A percentile compares a stretch with the other conserved stretches of the same genome.
Evolutionary conservation across 352 stramenopile species (phyloP).

Genomic region (Phytophthora parvispora): DNA sequence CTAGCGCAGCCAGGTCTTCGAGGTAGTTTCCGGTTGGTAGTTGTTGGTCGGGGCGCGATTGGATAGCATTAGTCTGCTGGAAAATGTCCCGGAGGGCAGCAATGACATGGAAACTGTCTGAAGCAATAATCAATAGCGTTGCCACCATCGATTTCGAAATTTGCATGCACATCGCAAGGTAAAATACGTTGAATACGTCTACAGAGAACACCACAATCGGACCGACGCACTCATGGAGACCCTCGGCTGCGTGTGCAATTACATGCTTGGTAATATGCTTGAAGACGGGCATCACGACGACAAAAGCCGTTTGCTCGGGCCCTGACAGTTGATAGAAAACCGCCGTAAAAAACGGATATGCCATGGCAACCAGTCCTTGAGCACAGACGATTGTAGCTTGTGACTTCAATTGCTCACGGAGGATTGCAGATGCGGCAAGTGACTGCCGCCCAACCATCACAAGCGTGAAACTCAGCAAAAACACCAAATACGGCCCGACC

Average conservation of each 20-base stretch:
- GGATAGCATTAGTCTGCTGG: background rate
- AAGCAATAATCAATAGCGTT: constrained; percentile 6
- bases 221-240: constrained; percentile 24
- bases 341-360: constrained; percentile 19
- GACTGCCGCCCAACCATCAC: background rate
- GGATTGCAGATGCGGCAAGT: background rate
- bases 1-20: background rate
- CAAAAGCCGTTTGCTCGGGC: constrained; percentile 4
- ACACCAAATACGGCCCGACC: background rate
- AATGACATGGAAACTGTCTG: constrained; percentile 5
- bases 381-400: constrained; percentile 9
- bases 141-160: constrained; percentile 3
- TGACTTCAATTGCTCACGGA: constrained; percentile 10
- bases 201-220: constrained; percentile 32
- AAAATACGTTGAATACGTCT: constrained; percentile 36
- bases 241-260: background rate
- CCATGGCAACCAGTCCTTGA: constrained; percentile 14
- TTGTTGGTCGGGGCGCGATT: background rate
- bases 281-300: constrained; percentile 14
- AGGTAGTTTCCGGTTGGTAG: background rate
- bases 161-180: constrained; percentile 34
- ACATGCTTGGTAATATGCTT: constrained; percentile 26
- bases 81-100: constrained; percentile 8
- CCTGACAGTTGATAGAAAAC: constrained; percentile 7
- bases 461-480: constrained; percentile 7